These are phyloP conservation scores for Leccinum olivaceoglutinosum DNA, from an alignment of 1,284 basidiomycete species.

Conservation along the genomic window DNA sequence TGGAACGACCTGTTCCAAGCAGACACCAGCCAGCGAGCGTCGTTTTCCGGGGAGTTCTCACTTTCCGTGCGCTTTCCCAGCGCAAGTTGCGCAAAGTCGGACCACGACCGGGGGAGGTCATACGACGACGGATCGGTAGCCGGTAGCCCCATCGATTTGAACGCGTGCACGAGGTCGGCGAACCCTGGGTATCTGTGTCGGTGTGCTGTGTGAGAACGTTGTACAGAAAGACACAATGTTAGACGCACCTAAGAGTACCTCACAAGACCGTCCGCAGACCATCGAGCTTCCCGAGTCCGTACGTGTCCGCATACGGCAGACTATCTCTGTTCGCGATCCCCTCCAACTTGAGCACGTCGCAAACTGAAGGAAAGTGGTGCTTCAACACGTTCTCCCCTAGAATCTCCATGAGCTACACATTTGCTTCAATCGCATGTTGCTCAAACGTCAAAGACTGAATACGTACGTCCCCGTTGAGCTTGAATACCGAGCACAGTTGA, in stretches of 20 bases:
- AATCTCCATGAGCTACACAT: conserved; percentile 44
- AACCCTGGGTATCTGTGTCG: conserved; percentile 80
- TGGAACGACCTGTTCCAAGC: conserved; percentile 39
- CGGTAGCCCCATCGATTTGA: conserved; percentile 73
- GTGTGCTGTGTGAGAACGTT: neutral
- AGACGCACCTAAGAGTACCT: conserved; percentile 73
- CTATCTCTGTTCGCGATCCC: conserved; percentile 90
- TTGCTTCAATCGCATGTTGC: too few relatives aligned
- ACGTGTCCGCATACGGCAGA: conserved; percentile 69
- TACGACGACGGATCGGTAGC: conserved; percentile 32
- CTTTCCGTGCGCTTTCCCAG: conserved; percentile 21
- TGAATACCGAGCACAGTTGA: conserved; percentile 71
- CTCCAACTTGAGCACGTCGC: conserved; percentile 70
- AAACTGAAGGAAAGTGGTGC: conserved; percentile 59
- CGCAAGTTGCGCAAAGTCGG: conserved; percentile 36
- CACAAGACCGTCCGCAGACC: conserved; percentile 69
- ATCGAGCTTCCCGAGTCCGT: conserved; percentile 52
- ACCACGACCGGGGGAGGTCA: conserved; percentile 41
- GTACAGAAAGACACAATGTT: too few relatives aligned
- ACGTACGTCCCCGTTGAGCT: conserved; percentile 52
- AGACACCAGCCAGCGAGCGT: conserved; percentile 28
- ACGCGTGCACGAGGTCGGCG: conserved; percentile 67
- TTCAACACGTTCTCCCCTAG: conserved; percentile 51
- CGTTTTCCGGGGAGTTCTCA: conserved; percentile 20
- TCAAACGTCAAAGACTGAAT: neutral